A percentile compares a stretch with the other conserved stretches of the same genome.
Conservation (phyloP, 768 basidiomycete species). For the Agrocybe chaxingu region DNA sequence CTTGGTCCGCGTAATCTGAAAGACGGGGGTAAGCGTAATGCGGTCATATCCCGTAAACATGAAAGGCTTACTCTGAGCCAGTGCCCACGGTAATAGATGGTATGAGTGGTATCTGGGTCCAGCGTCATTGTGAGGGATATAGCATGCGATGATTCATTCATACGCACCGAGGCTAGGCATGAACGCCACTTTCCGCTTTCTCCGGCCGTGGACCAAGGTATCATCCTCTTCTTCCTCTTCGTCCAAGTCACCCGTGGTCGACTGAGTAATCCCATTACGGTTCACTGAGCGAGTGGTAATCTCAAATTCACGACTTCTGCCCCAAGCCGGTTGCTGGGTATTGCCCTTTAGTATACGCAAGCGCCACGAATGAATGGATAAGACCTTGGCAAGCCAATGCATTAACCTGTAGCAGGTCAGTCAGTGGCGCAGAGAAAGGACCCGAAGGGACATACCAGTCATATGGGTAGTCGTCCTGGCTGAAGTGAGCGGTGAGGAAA, state of each 20-base stretch:
- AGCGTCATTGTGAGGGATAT: constrained; percentile 11
- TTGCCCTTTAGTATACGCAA: constrained; percentile 3
- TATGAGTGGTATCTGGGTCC: constrained; percentile 74
- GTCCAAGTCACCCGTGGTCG: constrained; percentile 73
- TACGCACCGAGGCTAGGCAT: constrained; percentile 75
- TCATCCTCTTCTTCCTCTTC: constrained; percentile 71
- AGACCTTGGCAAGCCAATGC: constrained; percentile 85
- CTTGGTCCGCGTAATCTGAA: constrained; percentile 76
- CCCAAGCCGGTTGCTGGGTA: constrained; percentile 85
- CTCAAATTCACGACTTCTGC: constrained; percentile 84
- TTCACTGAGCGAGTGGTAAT: constrained; percentile 77
- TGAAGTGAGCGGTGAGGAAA: constrained; percentile 88
- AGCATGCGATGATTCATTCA: constrained; percentile 8
- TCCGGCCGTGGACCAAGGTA: constrained; percentile 59
- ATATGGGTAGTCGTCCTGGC: constrained; percentile 83
- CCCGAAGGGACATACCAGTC: constrained; percentile 55
- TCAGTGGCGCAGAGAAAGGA: constrained; percentile 8
- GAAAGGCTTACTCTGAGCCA: constrained; percentile 67
- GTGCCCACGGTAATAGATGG: constrained; percentile 86
- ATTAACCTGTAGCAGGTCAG: constrained; percentile 56
- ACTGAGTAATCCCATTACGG: constrained; percentile 60
- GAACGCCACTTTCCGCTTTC: constrained; percentile 79
- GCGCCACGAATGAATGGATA: constrained; percentile 5
- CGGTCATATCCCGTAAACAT: constrained; percentile 12
- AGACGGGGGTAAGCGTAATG: constrained; percentile 14